A percentile compares a stretch with the other conserved stretches of the same genome.
Conservation (phyloP, 257 asterid genomes). For the Jacaranda copaia region DNA sequence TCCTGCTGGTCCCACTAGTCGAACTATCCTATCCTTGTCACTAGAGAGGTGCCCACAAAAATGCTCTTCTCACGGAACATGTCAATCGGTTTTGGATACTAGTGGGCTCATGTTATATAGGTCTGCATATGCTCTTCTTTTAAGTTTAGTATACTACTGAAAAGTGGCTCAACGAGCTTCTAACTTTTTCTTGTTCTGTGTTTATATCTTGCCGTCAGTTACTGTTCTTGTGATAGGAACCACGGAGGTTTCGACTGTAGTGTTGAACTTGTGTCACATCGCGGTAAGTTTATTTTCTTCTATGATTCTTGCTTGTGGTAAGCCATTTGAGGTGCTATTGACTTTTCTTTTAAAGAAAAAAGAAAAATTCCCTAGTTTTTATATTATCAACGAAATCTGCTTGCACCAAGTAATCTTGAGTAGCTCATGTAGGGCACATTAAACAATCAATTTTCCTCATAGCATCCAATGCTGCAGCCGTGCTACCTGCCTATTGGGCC, state of each 20-base stretch:
- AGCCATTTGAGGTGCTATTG: too few species aligned
- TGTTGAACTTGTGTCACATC: conserved; percentile 80
- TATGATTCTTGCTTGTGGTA: not conserved
- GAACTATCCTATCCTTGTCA: conserved; percentile 68
- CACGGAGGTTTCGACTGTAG: conserved; percentile 98
- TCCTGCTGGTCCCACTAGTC: conserved; percentile 39
- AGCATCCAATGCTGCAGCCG: conserved; percentile 95
- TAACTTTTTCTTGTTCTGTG: conserved; percentile 28
- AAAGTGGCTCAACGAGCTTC: not conserved
- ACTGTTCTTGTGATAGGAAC: conserved; percentile 81
- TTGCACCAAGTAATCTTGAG: not conserved
- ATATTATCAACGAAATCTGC: not conserved
- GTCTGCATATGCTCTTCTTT: conserved; percentile 43
- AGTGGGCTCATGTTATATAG: conserved; percentile 85
- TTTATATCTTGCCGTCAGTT: conserved; percentile 54
- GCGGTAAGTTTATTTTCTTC: conserved; percentile 51
- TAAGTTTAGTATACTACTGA: not conserved
- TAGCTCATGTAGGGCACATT: conserved; percentile 73
- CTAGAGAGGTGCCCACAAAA: conserved; percentile 86
- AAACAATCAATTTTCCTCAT: conserved; percentile 85
- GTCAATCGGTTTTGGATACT: conserved; percentile 68
- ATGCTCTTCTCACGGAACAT: conserved; percentile 85
- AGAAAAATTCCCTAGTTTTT: not conserved
- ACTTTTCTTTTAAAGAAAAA: not conserved
- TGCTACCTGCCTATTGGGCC: conserved; percentile 95